phyloP scores from a whole-genome alignment of 2,329 filamentous ascomycete species.

The Xylaria polymorpha region DNA sequence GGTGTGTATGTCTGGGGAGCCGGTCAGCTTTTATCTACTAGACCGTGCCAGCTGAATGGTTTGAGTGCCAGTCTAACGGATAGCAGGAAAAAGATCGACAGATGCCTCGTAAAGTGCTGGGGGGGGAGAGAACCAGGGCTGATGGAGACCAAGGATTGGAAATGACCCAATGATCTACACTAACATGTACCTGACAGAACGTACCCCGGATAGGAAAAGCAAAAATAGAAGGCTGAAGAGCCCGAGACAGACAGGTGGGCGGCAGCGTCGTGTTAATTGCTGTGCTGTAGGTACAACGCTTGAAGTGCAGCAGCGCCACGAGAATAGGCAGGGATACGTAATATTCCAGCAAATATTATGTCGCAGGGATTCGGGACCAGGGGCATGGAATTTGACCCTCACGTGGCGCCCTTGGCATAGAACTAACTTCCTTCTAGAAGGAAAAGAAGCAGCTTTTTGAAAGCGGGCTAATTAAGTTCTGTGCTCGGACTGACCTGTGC shows the following conservation, averaged over 20 bases:
- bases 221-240: constrained; percentile 40
- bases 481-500: constrained; percentile 23
- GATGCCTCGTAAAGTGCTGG: constrained; percentile 32
- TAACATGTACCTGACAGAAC: constrained; percentile 22
- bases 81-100: constrained; percentile 33
- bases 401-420: constrained; percentile 43
- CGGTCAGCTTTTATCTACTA: constrained; percentile 45
- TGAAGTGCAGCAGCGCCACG: constrained; percentile 27
- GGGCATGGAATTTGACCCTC: constrained; percentile 43
- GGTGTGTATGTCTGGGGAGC: constrained; percentile 65
- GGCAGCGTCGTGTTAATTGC: constrained; percentile 3
- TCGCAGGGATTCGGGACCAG: constrained; percentile 23
- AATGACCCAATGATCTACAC: constrained; percentile 43
- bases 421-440: constrained; percentile 39
- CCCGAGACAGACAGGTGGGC: constrained; percentile 16
- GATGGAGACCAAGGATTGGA: constrained; percentile 35
- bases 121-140: constrained; percentile 21
- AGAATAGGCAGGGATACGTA: constrained; percentile 32
- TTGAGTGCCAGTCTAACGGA: constrained; percentile 14
- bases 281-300: constrained; percentile 6
- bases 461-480: constrained; percentile 30
- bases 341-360: constrained; percentile 22
- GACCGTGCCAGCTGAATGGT: constrained; percentile 35
- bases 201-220: constrained; percentile 33
- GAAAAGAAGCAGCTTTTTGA: constrained; percentile 21